Percentiles rank a stretch among this genome's conserved stretches.
These are phyloP conservation scores for Tetrahymena malaccensis DNA, from an alignment of 73 alveolate species.

Conservation along the genomic window DNA sequence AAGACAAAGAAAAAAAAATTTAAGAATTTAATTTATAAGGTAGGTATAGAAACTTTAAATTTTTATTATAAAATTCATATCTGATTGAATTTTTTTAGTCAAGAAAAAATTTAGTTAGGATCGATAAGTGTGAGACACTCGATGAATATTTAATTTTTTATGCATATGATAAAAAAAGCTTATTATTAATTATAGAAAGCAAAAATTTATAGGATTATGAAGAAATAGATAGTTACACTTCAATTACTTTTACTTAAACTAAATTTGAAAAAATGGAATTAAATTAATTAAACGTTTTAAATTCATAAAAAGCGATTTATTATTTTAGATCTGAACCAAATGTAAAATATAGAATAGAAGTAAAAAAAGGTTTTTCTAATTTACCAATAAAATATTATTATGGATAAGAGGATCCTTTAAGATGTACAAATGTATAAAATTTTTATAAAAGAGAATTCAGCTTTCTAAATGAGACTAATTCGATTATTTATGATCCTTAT, in stretches of 20 bases:
- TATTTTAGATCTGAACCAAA: no score
- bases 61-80: background rate
- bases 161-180: background rate
- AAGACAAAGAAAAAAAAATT: background rate
- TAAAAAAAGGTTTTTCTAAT: background rate
- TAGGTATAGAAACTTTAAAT: background rate
- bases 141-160: no score
- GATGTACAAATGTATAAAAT: background rate
- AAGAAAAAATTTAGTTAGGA: background rate
- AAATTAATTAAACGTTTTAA: no score
- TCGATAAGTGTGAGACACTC: background rate
- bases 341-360: background rate
- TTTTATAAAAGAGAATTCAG: background rate
- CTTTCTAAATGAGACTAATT: background rate
- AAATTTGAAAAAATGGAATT: background rate
- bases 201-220: background rate
- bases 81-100: no score
- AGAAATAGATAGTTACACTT: no score
- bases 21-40: background rate
- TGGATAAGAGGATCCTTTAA: background rate
- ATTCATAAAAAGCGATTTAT: no score
- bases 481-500: background rate
- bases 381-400: background rate
- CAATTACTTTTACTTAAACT: background rate
- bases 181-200: no score